Base-by-base conservation (phyloP, 495 filamentous ascomycete species). In the Neurospora sp. region DNA sequence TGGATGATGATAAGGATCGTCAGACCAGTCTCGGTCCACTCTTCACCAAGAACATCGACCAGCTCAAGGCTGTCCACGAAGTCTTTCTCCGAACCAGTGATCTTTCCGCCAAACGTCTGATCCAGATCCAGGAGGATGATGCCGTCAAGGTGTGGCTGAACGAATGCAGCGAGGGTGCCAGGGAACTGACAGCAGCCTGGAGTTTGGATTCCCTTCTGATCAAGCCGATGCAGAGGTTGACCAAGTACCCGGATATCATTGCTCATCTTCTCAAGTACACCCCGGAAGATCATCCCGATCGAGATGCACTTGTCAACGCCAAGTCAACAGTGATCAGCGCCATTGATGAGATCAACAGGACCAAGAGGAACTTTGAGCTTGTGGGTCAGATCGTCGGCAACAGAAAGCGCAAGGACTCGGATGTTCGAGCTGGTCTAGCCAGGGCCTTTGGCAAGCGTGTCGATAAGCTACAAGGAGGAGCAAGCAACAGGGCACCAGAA, bases 121-220 rank as follows among this genome's bases (percentile, higher is more conserved):
- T 89, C 74, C 84, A 87, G 48, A 87, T 98, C 40, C 91, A 94
- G 79, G 85, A 87, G 70, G 90, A 91, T 53, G 84, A 87, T 14
- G 91, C 91, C 6, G 92, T 98, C 68, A 88, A 90, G 44, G 90
- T 96, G 69, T 99, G 96, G 96, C 83, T 97, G 40, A 89, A 91
- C 72, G 96, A 97, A 80, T 99, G 96, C 78, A 92, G 92, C 74
- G 87, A 92, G 44, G 93, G 91, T 77, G 94, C 94, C 0, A 89
- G 91, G 71, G 96, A 97, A 78, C 84, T 99, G 37, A 99, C 96
- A 0, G 86, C 86, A 9, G 94, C 96, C 5, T 98, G 96, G 96
- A 91, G 96, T 78, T 82, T 99, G 69, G 94, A 97, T 79, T 94
- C 96, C 6, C 84, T 99, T 41, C 87, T 99, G 16, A 93, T 99